Base-by-base conservation (phyloP, 2,329 filamentous ascomycete genomes). In the Aureobasidium pullulans region DNA sequence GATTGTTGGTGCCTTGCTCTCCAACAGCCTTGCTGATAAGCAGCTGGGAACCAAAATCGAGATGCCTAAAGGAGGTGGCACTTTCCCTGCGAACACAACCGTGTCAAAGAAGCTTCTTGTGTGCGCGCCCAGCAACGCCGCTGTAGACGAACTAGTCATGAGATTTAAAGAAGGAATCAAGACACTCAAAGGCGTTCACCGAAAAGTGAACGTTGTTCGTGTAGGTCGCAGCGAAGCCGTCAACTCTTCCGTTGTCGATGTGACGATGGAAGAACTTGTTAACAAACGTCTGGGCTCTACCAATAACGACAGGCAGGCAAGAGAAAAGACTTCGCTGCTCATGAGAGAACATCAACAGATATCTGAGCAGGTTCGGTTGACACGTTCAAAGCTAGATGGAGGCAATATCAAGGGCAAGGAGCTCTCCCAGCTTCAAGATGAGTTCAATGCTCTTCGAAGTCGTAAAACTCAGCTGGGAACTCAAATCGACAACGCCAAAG, bases 91-190 rank as follows among this genome's bases (percentile, higher is more conserved):
- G 7, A 64, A 64, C 53, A 67, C 71, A n/a, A 60, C 66, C 19
- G 70, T 77, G 1, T 71, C 83, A 2, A 96, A 96, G 75, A 99
- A 97, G 72, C 79, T 99, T 29, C 81, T 99, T 29, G 90, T 99
- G 28, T 99, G 94, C 69, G 94, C 94, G n/a, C 94, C 94, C 13
- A 97, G 92, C 79, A 99, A 99, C 72, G 94, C 94, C 6, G 94
- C 94, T 34, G 94, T 99, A 6, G 94, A 99, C 71, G 94, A 99
- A 72, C 72, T 99, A 63, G 94, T 99, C 16, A 85, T 96, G 72
- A 87, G 94, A 76, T 82, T 99, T 68, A 97, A 96, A 74, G 79
- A 84, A 57, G 94, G 94, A 4, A 82, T 99, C 56, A 93, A 86
- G 68, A 92, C 90, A 0, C 79, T 83, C 61, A 83, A 81, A 44